Evolutionary conservation across 805 yeast species (phyloP).

Genomic region (Metschnikowia borealis): DNA sequence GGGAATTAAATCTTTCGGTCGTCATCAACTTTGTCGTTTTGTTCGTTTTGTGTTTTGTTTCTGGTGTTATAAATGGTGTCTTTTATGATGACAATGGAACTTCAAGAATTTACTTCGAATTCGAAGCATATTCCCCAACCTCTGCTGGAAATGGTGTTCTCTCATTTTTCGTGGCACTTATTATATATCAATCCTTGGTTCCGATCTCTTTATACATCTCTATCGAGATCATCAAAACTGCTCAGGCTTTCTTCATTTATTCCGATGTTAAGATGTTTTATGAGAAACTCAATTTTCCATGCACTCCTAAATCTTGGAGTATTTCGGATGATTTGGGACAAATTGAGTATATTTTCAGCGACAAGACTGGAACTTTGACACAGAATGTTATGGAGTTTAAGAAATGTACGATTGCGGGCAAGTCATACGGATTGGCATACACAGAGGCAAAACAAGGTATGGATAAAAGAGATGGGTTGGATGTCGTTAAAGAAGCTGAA

Average conservation of each 20-base stretch:
- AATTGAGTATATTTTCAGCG: slow-evolving; percentile 79
- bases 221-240: slow-evolving; percentile 76
- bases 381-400: slow-evolving; percentile 85
- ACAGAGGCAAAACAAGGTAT: slow-evolving; percentile 81
- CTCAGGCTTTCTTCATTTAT: slow-evolving; percentile 76
- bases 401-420: slow-evolving; percentile 72
- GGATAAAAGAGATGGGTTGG: slow-evolving; percentile 72
- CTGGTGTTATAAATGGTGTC: slow-evolving; percentile 69
- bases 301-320: slow-evolving; percentile 82
- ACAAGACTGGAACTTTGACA: slow-evolving; percentile 80
- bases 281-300: slow-evolving; percentile 66
- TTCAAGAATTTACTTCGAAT: slow-evolving; percentile 57
- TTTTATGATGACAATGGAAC: slow-evolving; percentile 43
- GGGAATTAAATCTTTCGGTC: slow-evolving; percentile 65
- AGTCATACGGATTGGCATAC: slow-evolving; percentile 71
- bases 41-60: slow-evolving; percentile 61
- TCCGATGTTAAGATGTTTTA: slow-evolving; percentile 73
- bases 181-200: slow-evolving; percentile 72
- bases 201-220: slow-evolving; percentile 82
- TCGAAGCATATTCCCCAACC: slow-evolving; percentile 52
- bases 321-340: slow-evolving; percentile 85
- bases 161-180: slow-evolving; percentile 70
- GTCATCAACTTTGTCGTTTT: slow-evolving; percentile 57
- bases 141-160: slow-evolving; percentile 67
- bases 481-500: slow-evolving; percentile 64